Conservation (phyloP, 176 grass and related monocot genomes). For the Ensete glaucum region DNA sequence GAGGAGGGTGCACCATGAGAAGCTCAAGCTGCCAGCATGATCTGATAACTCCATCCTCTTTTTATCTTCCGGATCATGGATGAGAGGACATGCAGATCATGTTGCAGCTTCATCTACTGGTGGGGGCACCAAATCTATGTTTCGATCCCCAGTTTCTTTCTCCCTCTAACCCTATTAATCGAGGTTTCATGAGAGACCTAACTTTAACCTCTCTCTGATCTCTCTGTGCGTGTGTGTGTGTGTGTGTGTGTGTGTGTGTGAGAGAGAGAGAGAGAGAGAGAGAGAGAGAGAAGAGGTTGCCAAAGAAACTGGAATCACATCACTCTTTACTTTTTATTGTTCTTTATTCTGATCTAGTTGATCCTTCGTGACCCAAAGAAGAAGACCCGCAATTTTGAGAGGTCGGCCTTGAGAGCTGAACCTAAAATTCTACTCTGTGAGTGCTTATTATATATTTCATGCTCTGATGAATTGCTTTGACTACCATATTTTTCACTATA, state of each 20-base stretch:
- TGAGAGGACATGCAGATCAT: constrained; percentile 16
- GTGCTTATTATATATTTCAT: too few relatives aligned
- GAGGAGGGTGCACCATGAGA: constrained; percentile 8
- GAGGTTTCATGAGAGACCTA: not conserved
- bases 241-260: too few relatives aligned
- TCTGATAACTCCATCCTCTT: constrained; percentile 3
- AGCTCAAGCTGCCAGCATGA: constrained; percentile 27
- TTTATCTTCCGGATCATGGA: not conserved
- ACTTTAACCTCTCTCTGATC: not conserved
- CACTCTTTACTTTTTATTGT: not conserved
- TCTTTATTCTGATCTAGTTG: not conserved
- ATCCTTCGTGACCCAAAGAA: not conserved
- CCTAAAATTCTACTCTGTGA: too few relatives aligned
- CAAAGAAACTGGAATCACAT: not conserved
- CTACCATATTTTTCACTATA: too few relatives aligned
- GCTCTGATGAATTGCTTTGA: too few relatives aligned
- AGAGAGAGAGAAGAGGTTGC: too few relatives aligned
- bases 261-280: too few relatives aligned
- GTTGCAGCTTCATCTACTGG: constrained; percentile 20
- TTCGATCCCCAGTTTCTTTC: not conserved
- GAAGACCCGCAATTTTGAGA: not conserved
- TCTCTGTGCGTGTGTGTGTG: not conserved
- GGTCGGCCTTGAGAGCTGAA: too few relatives aligned
- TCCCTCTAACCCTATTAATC: not conserved
- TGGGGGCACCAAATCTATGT: constrained; percentile 5